Evolutionary conservation across 2,329 filamentous ascomycete species (phyloP).

Genomic region (Scedosporium apiospermum): DNA sequence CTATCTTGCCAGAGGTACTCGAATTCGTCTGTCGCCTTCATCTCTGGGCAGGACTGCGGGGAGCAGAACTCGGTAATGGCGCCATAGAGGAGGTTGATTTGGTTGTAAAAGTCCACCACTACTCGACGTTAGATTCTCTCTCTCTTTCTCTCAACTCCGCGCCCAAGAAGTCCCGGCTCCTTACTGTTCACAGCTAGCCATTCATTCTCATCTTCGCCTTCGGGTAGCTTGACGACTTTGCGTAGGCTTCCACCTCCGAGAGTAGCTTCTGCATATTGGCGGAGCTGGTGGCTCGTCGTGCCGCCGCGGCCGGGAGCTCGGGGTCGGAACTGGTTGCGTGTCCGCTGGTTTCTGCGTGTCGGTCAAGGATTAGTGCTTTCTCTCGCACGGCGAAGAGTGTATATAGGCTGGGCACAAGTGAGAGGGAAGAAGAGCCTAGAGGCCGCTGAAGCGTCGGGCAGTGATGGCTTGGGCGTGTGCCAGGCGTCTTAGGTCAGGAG

Average conservation of each 20-base stretch:
- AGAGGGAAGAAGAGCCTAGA: background rate
- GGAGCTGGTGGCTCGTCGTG: conserved; percentile 78
- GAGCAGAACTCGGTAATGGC: conserved; percentile 99
- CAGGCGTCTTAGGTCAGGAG: no score
- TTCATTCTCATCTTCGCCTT: conserved; percentile 95
- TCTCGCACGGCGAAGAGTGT: background rate
- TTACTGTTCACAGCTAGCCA: conserved; percentile 96
- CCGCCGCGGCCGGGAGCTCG: conserved; percentile 78
- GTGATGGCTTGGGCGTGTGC: background rate
- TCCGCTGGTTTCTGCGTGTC: conserved; percentile 66
- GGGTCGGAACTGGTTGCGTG: conserved; percentile 84
- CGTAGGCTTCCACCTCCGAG: conserved; percentile 87
- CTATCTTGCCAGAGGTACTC: conserved; percentile 99
- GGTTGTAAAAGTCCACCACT: conserved; percentile 99
- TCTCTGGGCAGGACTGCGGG: conserved; percentile 91
- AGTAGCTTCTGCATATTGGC: conserved; percentile 97
- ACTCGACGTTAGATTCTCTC: conserved; percentile 5
- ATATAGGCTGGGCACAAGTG: no score
- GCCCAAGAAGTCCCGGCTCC: conserved; percentile 16
- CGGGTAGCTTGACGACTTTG: conserved; percentile 93
- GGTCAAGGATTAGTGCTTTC: background rate
- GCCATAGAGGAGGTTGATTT: conserved; percentile 97
- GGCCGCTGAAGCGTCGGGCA: background rate
- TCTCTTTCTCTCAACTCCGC: background rate
- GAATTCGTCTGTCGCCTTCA: conserved; percentile 99